These are phyloP conservation scores for Geotrichum citri-aurantii DNA, from an alignment of 1,139 yeast genomes.

Conservation along the genomic window DNA sequence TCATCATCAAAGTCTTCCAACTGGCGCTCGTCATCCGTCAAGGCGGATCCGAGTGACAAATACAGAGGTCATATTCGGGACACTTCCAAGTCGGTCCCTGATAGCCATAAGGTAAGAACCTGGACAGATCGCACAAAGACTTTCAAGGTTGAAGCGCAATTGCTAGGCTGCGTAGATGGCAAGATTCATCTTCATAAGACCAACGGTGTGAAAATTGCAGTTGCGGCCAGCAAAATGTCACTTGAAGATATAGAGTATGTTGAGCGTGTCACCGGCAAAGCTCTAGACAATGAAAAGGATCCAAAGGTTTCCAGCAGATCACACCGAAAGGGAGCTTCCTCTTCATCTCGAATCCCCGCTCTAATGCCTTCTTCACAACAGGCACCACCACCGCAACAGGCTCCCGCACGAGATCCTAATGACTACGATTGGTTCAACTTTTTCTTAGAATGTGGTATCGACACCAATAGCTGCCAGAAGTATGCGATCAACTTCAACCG, in stretches of 20 bases:
- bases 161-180: constrained; percentile 88
- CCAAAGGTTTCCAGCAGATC: not conserved
- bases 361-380: not conserved
- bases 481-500: constrained; percentile 79
- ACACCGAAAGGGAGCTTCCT: not conserved
- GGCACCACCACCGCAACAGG: constrained; percentile 1
- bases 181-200: constrained; percentile 89
- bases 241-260: constrained; percentile 85
- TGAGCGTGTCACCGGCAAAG: constrained; percentile 72
- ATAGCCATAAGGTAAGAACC: constrained; percentile 76
- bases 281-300: constrained; percentile 34
- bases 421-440: constrained; percentile 96
- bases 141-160: constrained; percentile 94
- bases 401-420: not conserved
- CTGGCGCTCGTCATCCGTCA: not conserved
- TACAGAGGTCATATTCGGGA: not conserved
- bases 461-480: constrained; percentile 88
- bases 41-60: not conserved
- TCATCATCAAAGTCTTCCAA: constrained; percentile 3
- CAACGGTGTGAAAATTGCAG: constrained; percentile 96
- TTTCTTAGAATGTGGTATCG: constrained; percentile 89
- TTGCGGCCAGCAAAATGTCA: constrained; percentile 79
- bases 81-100: constrained; percentile 44
- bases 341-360: not conserved
- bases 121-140: constrained; percentile 96